These are phyloP conservation scores for Citeromyces hawaiiensis DNA, from an alignment of 1,139 yeast genomes.

Conservation along the genomic window DNA sequence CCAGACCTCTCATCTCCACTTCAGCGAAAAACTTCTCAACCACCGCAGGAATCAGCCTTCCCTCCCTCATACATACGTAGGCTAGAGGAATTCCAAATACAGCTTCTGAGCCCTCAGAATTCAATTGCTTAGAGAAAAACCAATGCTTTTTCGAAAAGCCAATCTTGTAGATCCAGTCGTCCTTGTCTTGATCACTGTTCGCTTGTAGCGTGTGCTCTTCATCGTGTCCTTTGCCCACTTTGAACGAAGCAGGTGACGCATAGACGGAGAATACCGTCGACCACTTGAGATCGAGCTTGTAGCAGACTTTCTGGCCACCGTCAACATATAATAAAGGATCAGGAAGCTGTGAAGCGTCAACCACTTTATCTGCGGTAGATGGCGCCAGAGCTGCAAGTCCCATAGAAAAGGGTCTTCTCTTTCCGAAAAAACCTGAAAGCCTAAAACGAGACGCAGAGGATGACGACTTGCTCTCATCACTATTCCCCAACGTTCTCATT, in stretches of 20 bases:
- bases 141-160: constrained; percentile 40
- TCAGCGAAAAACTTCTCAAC: constrained; percentile 54
- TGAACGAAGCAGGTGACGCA: constrained; percentile 41
- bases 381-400: constrained; percentile 20
- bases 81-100: constrained; percentile 88
- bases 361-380: constrained; percentile 34
- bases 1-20: constrained; percentile 72
- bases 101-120: constrained; percentile 20
- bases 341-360: constrained; percentile 48
- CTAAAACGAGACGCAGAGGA: constrained; percentile 10
- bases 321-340: constrained; percentile 27
- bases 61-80: constrained; percentile 63
- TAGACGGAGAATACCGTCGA: constrained; percentile 42
- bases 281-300: constrained; percentile 39
- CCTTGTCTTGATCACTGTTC: constrained; percentile 43
- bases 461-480: constrained; percentile 1
- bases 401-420: constrained; percentile 31
- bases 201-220: constrained; percentile 65
- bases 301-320: constrained; percentile 38
- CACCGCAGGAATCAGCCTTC: constrained; percentile 46
- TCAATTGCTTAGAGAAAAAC: constrained; percentile 30
- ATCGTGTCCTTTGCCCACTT: constrained; percentile 31
- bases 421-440: constrained; percentile 22
- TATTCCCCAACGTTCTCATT: constrained; percentile 3
- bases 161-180: constrained; percentile 57